Evolutionary conservation across 2,329 filamentous ascomycete genomes (phyloP), one percentile per base, ranked within the genome.

Genomic region (Epichloe uncinata): DNA sequence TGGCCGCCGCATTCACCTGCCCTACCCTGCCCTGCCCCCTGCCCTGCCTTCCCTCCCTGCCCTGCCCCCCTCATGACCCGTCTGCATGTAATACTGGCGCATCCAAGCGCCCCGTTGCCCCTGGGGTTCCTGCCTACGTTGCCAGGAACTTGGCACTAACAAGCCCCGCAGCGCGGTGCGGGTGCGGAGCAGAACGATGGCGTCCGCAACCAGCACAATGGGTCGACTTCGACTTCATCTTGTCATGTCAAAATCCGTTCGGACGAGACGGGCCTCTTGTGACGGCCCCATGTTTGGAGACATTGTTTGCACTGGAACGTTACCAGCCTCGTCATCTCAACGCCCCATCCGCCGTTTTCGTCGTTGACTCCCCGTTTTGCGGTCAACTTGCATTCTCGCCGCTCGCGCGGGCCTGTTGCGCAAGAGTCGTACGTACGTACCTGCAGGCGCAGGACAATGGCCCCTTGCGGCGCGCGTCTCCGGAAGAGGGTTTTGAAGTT

Each of bases 401-500:
- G 20, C 16, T 42, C 30, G 22, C 8, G 36, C 16, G 41, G 36
- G 12, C 49, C 33, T 43, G 44, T 47, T 22, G 20, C 38, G 40
- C 43, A 47, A 38, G 47, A 34, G 40, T 50, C 26, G 50, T 52
- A 52, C 26, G 47, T 22, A 22, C 20, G 20, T 52, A 52, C 50
- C 50, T 52, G 50, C 50, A 52, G 50, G 50, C 50, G 45, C 50
- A 47, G 40, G 40, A 42, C 45, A 43, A 42, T 48, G 42, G 45
- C 41, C 45, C 45, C 40, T 35, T 50, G 44, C 49, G 49, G 44
- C 49, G 45, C 49, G 47, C 26, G 8, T 30, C 26, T 30, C 7
- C 26, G 26, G 26, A 30, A 30, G 26, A 30, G 26, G 8, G 26
- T 30, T 30, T 30, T 8, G 26, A 30, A 3, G 26, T 30, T 9